Evolutionary conservation across 495 filamentous ascomycete species (phyloP).

Genomic region (Podospora didyma): DNA sequence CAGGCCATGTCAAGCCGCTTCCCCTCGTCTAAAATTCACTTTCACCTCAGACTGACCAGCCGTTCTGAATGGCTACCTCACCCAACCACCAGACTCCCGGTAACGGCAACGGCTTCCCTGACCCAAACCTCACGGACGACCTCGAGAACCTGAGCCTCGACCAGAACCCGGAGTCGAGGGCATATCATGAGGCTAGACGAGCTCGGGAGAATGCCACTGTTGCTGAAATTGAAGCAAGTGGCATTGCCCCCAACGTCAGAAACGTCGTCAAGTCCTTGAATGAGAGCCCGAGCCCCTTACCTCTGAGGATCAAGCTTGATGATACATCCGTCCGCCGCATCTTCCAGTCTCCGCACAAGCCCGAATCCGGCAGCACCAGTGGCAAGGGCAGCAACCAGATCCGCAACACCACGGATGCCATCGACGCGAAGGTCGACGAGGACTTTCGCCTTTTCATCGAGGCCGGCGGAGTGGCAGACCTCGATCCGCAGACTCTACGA

Average conservation of each 20-base stretch:
- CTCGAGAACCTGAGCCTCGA: neutral
- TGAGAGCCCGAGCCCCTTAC: neutral
- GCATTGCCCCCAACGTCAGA: constrained; percentile 19
- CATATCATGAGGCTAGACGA: constrained; percentile 4
- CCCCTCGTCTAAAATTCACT: too few species aligned
- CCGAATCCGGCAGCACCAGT: too few species aligned
- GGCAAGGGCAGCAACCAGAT: too few species aligned
- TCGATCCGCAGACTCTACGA: neutral
- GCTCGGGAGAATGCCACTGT: constrained; percentile 16
- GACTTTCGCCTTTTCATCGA: too few species aligned
- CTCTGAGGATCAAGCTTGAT: constrained; percentile 7
- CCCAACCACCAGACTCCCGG: too few species aligned
- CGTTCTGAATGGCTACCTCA: too few species aligned
- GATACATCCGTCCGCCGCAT: constrained; percentile 1
- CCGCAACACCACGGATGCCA: too few species aligned
- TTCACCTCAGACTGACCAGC: too few species aligned
- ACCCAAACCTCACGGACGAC: too few species aligned
- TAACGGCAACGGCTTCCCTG: too few species aligned
- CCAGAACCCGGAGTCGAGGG: neutral
- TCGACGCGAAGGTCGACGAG: too few species aligned
- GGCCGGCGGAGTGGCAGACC: neutral
- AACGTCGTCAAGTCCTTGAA: constrained; percentile 14
- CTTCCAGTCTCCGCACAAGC: neutral
- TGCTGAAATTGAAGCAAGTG: constrained; percentile 19
- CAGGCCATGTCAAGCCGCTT: too few species aligned